Evolutionary conservation across 257 asterid species (phyloP).

Genomic region (Nicotiana tabacum): DNA sequence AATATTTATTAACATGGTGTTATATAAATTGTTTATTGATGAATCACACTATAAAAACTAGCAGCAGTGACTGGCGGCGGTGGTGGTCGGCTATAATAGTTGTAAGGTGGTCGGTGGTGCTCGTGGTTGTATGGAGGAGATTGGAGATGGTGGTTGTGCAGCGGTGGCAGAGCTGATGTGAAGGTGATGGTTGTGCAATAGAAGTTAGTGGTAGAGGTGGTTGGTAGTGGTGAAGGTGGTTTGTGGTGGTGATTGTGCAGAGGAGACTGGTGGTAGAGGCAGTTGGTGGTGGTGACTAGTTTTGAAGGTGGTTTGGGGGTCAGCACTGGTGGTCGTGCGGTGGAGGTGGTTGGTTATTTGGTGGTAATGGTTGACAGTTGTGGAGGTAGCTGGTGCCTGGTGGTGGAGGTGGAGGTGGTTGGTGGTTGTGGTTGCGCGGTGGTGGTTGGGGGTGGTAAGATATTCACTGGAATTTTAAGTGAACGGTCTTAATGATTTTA

Average conservation of each 20-base stretch:
- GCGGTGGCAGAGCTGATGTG: too few relatives aligned
- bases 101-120: background rate
- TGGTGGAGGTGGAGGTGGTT: background rate
- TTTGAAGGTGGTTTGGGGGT: background rate
- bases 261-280: background rate
- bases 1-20: background rate
- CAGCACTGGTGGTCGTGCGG: background rate
- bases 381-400: too few relatives aligned
- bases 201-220: conserved; percentile 3
- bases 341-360: background rate
- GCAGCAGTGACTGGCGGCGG: background rate
- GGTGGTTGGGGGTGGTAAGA: too few relatives aligned
- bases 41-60: conserved; percentile 1
- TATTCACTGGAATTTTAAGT: too few relatives aligned
- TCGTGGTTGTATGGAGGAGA: background rate
- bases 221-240: conserved; percentile 1
- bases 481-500: too few relatives aligned
- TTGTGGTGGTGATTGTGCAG: background rate
- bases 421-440: too few relatives aligned
- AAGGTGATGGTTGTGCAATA: background rate
- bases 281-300: background rate
- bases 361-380: too few relatives aligned
- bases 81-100: background rate
- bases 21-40: background rate
- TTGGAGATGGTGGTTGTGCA: background rate